Evolutionary conservation across 2,329 filamentous ascomycete genomes (phyloP).

Genomic region (Aspergillus sp.): DNA sequence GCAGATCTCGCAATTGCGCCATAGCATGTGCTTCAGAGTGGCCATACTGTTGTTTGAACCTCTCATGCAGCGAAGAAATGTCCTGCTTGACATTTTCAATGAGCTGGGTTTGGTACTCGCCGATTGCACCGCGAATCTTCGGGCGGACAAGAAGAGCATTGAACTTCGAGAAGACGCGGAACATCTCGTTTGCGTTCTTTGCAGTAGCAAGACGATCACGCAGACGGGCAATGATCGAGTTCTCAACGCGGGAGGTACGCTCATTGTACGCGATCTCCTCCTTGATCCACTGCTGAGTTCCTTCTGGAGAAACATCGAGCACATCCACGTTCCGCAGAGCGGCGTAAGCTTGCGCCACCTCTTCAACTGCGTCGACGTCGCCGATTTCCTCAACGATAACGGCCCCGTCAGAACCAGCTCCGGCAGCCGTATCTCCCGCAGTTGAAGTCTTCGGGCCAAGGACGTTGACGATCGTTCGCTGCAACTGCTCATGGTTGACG

Average conservation of each 20-base stretch:
- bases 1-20: slow-evolving; percentile 93
- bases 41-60: slow-evolving; percentile 98
- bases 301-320: slow-evolving; percentile 85
- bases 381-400: slow-evolving; percentile 91
- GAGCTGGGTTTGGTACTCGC: slow-evolving; percentile 95
- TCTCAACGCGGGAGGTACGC: slow-evolving; percentile 93
- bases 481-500: slow-evolving; percentile 95
- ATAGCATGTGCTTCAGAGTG: slow-evolving; percentile 97
- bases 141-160: slow-evolving; percentile 97
- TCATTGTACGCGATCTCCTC: slow-evolving; percentile 97
- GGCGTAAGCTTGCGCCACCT: slow-evolving; percentile 92
- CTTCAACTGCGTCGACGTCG: slow-evolving; percentile 94
- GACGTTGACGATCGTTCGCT: slow-evolving; percentile 95
- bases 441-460: slow-evolving; percentile 72
- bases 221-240: slow-evolving; percentile 94
- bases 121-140: slow-evolving; percentile 98
- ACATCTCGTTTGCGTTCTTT: slow-evolving; percentile 99
- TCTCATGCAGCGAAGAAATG: slow-evolving; percentile 88
- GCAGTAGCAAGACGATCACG: slow-evolving; percentile 91
- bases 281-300: slow-evolving; percentile 87
- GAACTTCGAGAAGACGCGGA: slow-evolving; percentile 99
- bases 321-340: slow-evolving; percentile 93
- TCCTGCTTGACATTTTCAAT: slow-evolving; percentile 98
- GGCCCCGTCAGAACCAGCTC: slow-evolving; percentile 56
- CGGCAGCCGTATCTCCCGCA: slow-evolving; percentile 49